Conservation (phyloP, 177 flowering plant species). For the Vitis hybrid region DNA sequence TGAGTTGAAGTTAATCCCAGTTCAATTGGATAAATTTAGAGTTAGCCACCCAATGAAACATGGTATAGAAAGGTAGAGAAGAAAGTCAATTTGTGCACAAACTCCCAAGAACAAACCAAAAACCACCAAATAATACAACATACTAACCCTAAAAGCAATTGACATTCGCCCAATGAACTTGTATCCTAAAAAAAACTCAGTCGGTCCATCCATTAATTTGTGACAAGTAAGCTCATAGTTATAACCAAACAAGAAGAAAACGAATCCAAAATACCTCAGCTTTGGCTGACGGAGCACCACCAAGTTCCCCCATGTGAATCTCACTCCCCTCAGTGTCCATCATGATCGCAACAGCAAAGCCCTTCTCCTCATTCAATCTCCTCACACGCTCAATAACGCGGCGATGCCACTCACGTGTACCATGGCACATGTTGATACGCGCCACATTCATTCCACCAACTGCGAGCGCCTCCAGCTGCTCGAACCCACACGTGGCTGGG, state of each 20-base stretch:
- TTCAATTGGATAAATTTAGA: too few relatives aligned
- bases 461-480: conserved; percentile 89
- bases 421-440: conserved; percentile 95
- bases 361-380: conserved; percentile 87
- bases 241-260: not conserved
- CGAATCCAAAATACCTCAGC: conserved; percentile 65
- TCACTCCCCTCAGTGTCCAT: conserved; percentile 99
- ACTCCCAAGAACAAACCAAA: too few relatives aligned
- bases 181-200: too few relatives aligned
- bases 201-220: too few relatives aligned
- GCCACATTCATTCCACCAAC: conserved; percentile 99
- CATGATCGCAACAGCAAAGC: conserved; percentile 94
- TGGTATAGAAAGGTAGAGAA: too few relatives aligned
- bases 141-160: too few relatives aligned
- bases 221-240: not conserved
- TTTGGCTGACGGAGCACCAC: conserved; percentile 76
- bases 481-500: conserved; percentile 71
- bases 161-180: too few relatives aligned
- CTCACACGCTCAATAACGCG: conserved; percentile 71
- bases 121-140: too few relatives aligned
- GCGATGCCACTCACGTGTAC: conserved; percentile 91
- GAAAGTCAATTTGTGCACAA: too few relatives aligned
- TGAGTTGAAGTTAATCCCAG: too few relatives aligned
- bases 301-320: conserved; percentile 99
- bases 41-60: too few relatives aligned